A percentile compares a stretch with the other conserved stretches of the same genome.
Evolutionary conservation across 495 filamentous ascomycete genomes (phyloP).

Genomic region (Cercophora samala): DNA sequence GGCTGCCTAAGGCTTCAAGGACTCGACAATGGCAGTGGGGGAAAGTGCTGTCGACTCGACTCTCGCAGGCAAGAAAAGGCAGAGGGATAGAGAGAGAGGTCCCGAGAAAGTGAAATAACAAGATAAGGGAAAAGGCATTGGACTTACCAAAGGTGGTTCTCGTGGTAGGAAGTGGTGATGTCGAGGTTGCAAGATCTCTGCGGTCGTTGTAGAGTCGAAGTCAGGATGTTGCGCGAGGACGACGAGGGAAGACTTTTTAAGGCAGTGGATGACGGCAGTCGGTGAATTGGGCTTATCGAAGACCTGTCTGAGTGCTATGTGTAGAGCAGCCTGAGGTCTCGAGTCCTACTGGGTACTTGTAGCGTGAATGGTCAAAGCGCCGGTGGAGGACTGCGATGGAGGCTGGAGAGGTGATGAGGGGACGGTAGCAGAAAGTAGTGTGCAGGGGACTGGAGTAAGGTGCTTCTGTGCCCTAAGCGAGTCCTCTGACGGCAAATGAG

Average conservation of each 20-base stretch:
- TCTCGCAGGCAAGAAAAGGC: background rate
- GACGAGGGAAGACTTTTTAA: background rate
- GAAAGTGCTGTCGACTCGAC: background rate
- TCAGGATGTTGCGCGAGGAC: background rate
- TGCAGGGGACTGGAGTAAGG: background rate
- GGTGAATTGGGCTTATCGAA: background rate
- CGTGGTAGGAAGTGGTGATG: background rate
- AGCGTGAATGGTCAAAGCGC: no score
- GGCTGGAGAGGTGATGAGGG: background rate
- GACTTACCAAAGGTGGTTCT: constrained; percentile 6
- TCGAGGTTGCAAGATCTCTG: background rate
- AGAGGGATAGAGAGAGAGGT: background rate
- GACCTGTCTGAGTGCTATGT: background rate
- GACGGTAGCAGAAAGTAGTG: background rate
- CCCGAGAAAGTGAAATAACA: background rate
- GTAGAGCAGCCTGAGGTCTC: background rate
- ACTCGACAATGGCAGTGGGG: background rate
- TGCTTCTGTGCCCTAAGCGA: background rate
- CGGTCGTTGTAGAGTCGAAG: background rate
- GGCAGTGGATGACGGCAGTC: background rate
- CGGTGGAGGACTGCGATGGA: background rate
- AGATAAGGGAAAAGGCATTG: background rate
- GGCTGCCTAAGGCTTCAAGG: background rate
- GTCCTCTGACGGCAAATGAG: background rate
- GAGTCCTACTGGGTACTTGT: background rate